Evolutionary conservation across 1,284 basidiomycete species (phyloP).

Genomic region (Ceratobasidium sp.): DNA sequence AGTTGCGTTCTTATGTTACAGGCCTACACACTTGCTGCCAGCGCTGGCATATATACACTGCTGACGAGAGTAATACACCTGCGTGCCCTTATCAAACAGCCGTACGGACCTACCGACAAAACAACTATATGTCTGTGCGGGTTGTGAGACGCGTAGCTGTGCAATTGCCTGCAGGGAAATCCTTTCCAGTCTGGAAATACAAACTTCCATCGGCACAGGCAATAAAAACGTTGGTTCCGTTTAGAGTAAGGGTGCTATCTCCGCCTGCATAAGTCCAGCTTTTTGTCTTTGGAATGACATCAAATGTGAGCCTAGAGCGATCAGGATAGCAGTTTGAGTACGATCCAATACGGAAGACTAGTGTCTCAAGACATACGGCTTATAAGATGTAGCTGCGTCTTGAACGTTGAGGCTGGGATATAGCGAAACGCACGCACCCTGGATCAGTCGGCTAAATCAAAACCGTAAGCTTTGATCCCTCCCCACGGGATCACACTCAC

Average conservation of each 20-base stretch:
- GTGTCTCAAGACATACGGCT: slow-evolving; percentile 17
- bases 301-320: slow-evolving; percentile 4
- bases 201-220: slow-evolving; percentile 1
- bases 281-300: background rate
- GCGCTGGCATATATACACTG: too few relatives aligned
- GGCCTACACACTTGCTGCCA: too few relatives aligned
- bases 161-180: slow-evolving; percentile 11
- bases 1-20: too few relatives aligned
- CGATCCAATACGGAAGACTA: background rate
- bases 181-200: slow-evolving; percentile 28
- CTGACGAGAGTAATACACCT: too few relatives aligned
- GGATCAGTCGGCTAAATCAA: too few relatives aligned
- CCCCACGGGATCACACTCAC: too few relatives aligned
- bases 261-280: slow-evolving; percentile 1
- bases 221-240: slow-evolving; percentile 7
- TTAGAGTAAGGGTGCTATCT: background rate
- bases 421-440: too few relatives aligned
- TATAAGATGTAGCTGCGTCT: slow-evolving; percentile 12
- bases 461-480: too few relatives aligned
- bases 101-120: too few relatives aligned
- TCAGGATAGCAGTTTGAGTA: background rate
- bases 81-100: background rate
- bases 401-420: background rate
- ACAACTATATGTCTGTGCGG: background rate
- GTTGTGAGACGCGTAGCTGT: slow-evolving; percentile 9